Base-by-base conservation (phyloP, 805 yeast genomes). In the Candida manassasensis region DNA sequence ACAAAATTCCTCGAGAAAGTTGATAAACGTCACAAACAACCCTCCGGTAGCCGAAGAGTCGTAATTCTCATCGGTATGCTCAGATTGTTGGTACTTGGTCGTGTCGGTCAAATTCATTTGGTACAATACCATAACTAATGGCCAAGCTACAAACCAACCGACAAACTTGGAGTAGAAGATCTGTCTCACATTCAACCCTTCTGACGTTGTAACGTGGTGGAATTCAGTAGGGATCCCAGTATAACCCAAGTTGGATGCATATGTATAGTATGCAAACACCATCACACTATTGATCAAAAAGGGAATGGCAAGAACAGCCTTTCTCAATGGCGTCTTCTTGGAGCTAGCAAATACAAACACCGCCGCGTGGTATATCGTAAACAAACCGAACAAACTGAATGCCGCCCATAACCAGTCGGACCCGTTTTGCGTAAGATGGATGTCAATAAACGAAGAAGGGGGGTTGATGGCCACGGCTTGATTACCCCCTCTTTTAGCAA, bases 331-430 rank as follows among this genome's bases (percentile, higher is more conserved):
- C 24, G 45, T 36, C 11, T 42, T 48, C 19, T 41, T 32, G 16
- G 54, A 47, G 18, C 45, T 41, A 14, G 57, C 49, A 24, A 58
- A 49, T 10, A 48, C 50, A 28, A 55, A 27, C 6, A 44, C 38
- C 5, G 29, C 39, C 13, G 47, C 52, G 37, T 57, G 56, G 19
- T 42, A 47, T 26, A 61, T 32, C 11, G 75, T 49, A n/a, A 66
- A 49, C 1, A 66, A 32, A 13, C 63, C 62, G 45, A 76, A 70
- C 25, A 75, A 35, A 4, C 73, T 53, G 48, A 79, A 77, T 10
- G 62, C 79, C 1, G 84, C 71, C 84, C 84, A 79, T 44, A 73
- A 63, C 84, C 83, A 79, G 52, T 74, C 75, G 6, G 83, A 77
- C 52, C 86, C 84, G 47, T 72, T 75, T 10, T 50, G 41, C 9